Base-by-base conservation (phyloP, 331 rosid species). In the Arachis monticola region DNA sequence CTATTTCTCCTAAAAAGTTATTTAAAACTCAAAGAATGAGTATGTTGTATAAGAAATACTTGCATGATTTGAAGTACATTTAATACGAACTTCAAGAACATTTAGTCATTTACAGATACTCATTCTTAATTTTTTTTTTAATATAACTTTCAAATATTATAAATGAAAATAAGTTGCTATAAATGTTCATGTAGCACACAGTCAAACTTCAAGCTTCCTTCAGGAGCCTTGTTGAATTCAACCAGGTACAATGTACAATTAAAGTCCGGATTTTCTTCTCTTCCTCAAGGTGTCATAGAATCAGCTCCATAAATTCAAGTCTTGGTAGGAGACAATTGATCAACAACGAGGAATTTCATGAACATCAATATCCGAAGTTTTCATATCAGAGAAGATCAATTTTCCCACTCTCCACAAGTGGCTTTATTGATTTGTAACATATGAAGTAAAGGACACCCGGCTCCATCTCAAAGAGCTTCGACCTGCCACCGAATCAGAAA, bases 401-500 rank as follows among this genome's bases (percentile, higher is more conserved):
- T 76, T 85, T 76, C 35, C 88, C 86, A 59, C 82, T 85, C 82
- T 85, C 88, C 13, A 85, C 88, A 17, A 85, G 88, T 52, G 86
- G 70, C 61, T 82, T 85, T 67, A 82, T 85, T 7, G 86, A 85
- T 59, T 82, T 85, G 80, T 85, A 85, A 82, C 88, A 85, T 72
- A 85, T 82, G 75, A 85, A 85, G 76, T 85, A 74, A 14, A 85
- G 88, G 13, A 81, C 95, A 70, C 85, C 89, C 2, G 92, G 87
- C 89, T 93, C 96, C 98, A 93, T 93, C 78, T 93, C 98, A 60
- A 91, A 92, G 10, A 92, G 96, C 59, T 87, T 81, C 9, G 88
- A 84, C 88, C 88, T 84, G 88, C 71, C 46, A 80, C 67, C 46
- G 77, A 10, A 63, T 32, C n/a, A 76, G 51, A 60, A 22, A 9